Evolutionary conservation across 352 stramenopile species (phyloP), one percentile per base, ranked within the genome.

Genomic region (Phytophthora nicotianae): DNA sequence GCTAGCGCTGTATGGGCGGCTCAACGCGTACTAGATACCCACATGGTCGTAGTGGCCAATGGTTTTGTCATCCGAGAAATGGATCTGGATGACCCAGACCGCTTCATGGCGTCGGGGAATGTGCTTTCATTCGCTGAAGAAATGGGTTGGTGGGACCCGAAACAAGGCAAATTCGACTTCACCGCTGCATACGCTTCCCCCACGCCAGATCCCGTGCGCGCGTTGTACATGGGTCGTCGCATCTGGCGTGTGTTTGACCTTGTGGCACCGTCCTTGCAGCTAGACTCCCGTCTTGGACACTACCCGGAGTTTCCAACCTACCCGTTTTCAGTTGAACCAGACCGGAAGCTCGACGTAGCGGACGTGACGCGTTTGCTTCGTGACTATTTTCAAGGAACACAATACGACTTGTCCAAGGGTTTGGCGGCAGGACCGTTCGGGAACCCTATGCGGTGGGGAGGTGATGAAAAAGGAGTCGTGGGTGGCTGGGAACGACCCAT

Each of bases 1-100:
- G 68, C 86, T 6, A 89, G 81, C 53, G 95, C 95, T 0, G 90
- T 98, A 46, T 98, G 95, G 95, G 95, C 88, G 0, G 96, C 96
- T 5, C 91, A 98, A 81, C 86, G 90, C 27, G 81, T 98, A n/a
- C 86, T 79, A 5, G 87, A 97, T 48, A 84, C 93, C 38, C 84
- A 97, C 62, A 77, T 98, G 33, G 81, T 90, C 4, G 86, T 94
- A 6, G 74, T 98, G 27, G 91, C 93, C 4, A 98, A 98, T 67
- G 88, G 88, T 42, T 98, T 98, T 60, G 77, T 95, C 48, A 98
- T 98, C 65, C 86, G 93, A 37, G 73, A 96, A 24, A 86, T 98
- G 45, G 62, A 95, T 69, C 65, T 90, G n/a, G 55, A 70, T 35
- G 70, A 98, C 63, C 68, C 73, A 4, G 83, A 97, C 42, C 75